Evolutionary conservation across 495 filamentous ascomycete species (phyloP).

Genomic region (Penicillium silybi): DNA sequence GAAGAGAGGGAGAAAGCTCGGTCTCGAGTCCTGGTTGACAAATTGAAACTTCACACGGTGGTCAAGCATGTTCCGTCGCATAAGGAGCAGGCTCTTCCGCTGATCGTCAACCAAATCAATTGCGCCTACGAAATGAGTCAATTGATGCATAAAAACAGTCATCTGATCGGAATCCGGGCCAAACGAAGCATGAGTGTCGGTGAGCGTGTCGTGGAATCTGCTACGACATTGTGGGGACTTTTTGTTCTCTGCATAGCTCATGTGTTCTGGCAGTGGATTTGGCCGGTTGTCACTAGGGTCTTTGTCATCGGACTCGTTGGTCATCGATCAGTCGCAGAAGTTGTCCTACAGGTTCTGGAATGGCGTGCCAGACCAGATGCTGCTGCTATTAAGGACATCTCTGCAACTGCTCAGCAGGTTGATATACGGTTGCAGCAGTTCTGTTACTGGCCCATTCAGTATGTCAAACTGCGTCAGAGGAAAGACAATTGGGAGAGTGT

Average conservation of each 20-base stretch:
- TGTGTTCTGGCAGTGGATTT: constrained; percentile 69
- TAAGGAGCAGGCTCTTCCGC: constrained; percentile 76
- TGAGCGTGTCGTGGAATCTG: constrained; percentile 92
- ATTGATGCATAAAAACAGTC: constrained; percentile 81
- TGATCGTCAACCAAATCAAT: constrained; percentile 92
- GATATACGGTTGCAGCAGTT: constrained; percentile 98
- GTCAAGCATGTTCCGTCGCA: constrained; percentile 67
- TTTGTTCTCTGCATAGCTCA: constrained; percentile 65
- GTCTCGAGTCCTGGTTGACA: constrained; percentile 69
- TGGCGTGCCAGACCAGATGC: constrained; percentile 79
- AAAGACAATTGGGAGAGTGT: constrained; percentile 95
- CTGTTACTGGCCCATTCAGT: constrained; percentile 98
- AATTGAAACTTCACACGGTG: constrained; percentile 84
- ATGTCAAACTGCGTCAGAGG: constrained; percentile 79
- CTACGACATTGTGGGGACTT: constrained; percentile 75
- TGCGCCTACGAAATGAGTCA: constrained; percentile 86
- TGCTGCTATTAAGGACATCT: constrained; percentile 89
- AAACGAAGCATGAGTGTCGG: constrained; percentile 88
- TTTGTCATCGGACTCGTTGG: constrained; percentile 75
- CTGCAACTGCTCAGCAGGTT: constrained; percentile 95
- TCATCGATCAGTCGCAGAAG: constrained; percentile 79
- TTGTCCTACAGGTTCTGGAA: constrained; percentile 75
- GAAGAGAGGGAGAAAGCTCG: constrained; percentile 63
- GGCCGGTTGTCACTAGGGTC: constrained; percentile 66
- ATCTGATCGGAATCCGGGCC: constrained; percentile 70